phyloP scores from a whole-genome alignment of 257 asterid species.

The Parsonsia alboflavescens region DNA sequence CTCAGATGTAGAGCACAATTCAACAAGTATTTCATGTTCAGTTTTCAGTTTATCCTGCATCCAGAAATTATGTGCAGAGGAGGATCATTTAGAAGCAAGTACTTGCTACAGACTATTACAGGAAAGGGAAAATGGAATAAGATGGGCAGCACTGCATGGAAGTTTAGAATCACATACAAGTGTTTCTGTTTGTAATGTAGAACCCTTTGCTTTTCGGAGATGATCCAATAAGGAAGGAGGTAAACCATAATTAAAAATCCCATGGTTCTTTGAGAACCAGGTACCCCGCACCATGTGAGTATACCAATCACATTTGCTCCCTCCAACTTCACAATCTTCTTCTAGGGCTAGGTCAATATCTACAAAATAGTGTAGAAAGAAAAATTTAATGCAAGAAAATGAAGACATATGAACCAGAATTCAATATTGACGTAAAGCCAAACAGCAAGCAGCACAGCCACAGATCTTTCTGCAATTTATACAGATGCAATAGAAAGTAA shows the following conservation, averaged over 20 bases:
- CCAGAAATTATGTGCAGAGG: slow-evolving; percentile 23
- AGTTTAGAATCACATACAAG: slow-evolving; percentile 28
- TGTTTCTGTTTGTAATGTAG: slow-evolving; percentile 26
- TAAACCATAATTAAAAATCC: slow-evolving; percentile 65
- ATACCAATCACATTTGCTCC: slow-evolving; percentile 42
- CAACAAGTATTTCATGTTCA: slow-evolving; percentile 54
- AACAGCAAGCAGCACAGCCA: neutral
- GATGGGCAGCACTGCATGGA: neutral
- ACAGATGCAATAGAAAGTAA: neutral
- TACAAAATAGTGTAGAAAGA: slow-evolving; percentile 22
- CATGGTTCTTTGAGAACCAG: slow-evolving; percentile 66
- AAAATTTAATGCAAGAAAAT: neutral
- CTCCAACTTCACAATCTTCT: slow-evolving; percentile 34
- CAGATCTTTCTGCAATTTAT: neutral
- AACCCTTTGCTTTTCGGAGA: slow-evolving; percentile 51
- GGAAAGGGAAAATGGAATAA: slow-evolving; percentile 16
- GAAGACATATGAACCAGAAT: neutral
- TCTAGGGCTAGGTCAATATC: slow-evolving; percentile 49
- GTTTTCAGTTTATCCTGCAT: slow-evolving; percentile 51
- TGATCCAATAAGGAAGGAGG: slow-evolving; percentile 61
- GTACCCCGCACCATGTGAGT: slow-evolving; percentile 92
- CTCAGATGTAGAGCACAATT: slow-evolving; percentile 54
- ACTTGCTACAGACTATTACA: neutral
- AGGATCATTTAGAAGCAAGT: neutral
- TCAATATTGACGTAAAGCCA: neutral